Evolutionary conservation across 495 filamentous ascomycete species (phyloP), one percentile per base, ranked within the genome.

Genomic region (Penicillium pancosmium): DNA sequence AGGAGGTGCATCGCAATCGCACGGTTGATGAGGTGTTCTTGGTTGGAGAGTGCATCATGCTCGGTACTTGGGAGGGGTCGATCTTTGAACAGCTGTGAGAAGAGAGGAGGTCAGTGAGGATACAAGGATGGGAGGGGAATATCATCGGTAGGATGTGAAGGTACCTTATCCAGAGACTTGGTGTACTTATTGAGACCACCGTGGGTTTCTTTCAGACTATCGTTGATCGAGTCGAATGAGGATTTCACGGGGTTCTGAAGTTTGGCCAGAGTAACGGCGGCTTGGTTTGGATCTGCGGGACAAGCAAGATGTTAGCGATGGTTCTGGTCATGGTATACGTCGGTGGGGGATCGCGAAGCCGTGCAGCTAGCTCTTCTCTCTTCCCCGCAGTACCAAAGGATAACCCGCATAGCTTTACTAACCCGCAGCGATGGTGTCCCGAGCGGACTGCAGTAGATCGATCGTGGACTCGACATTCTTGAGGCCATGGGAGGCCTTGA

Each of bases 1-100:
- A 98, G 83, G 13, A 98, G 80, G 70, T 98, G 94, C 92, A 98
- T 97, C 3, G 90, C 91, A 55, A 98, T 94, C 19, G 94, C 94
- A 21, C 92, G 82, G 70, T 98, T 93, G 64, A 97, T 90, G 10
- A 96, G 82, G 36, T 82, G 74, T 5, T 87, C 78, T 58, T 95
- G 86, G 23, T 87, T 82, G 5, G 85, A 86, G 63, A 97, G 84
- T n/a, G 84, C 88, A 70, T 96, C 92, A 68, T 91, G 87, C 43
- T 92, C 90, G 48, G 86, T 87, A 31, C 73, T 80, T 0, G 92
- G 91, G 3, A 96, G 78, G 8, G 88, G 81, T 64, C 88, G 88
- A 63, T 86, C 78, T 71, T 90, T 90, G 74, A 94, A 92, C 57
- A 89, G 83, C 89, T 91, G 62, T 18, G 34, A 40, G 56, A 48